Conservation (phyloP, 2,329 filamentous ascomycete species). For the Fusarium sp. region DNA sequence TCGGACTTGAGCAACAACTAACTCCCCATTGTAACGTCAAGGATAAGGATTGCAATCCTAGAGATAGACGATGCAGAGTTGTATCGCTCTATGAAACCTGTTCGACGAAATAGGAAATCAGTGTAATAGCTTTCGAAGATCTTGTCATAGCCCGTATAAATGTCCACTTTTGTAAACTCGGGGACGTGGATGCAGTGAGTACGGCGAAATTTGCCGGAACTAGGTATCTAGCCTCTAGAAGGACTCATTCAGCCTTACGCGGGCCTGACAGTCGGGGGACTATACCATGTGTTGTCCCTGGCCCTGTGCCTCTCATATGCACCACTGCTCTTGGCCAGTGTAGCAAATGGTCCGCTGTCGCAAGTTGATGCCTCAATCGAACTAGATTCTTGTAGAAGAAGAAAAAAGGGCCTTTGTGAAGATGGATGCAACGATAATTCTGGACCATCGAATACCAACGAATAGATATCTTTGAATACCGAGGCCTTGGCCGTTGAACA, state of each 20-base stretch:
- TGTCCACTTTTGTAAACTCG: background rate
- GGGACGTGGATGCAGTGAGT: background rate
- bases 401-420: background rate
- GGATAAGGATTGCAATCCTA: background rate
- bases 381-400: background rate
- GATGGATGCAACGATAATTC: background rate
- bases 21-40: background rate
- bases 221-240: background rate
- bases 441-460: background rate
- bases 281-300: slow-evolving; percentile 26
- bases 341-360: slow-evolving; percentile 11
- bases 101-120: slow-evolving; percentile 20
- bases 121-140: background rate
- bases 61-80: slow-evolving; percentile 10
- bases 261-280: slow-evolving; percentile 39
- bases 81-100: background rate
- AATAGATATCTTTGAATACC: slow-evolving; percentile 2
- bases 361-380: slow-evolving; percentile 15
- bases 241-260: slow-evolving; percentile 35
- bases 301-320: slow-evolving; percentile 18
- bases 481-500: slow-evolving; percentile 15
- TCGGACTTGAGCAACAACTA: background rate
- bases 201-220: slow-evolving; percentile 11
- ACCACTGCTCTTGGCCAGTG: slow-evolving; percentile 15
- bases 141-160: background rate